Base-by-base conservation (phyloP, 2,329 filamentous ascomycete species). In the Rugonectria rugulosa region DNA sequence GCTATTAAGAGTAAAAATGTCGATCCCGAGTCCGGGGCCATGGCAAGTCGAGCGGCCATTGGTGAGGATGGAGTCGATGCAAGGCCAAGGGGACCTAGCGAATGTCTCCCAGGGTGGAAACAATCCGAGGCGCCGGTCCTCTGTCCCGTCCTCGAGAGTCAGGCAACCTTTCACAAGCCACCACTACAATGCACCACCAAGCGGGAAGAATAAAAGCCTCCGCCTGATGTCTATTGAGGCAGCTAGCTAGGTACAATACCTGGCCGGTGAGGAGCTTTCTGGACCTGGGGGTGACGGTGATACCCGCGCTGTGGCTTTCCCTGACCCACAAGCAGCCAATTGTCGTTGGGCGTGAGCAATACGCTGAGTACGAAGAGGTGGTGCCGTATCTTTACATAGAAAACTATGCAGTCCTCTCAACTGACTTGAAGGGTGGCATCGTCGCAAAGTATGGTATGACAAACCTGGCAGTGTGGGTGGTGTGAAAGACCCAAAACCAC, bases 11-110 rank as follows among this genome's bases (percentile, higher is more conserved):
- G 36, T 12, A 7, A 12, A 29, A 12, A 29, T 12, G 54, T 12
- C 40, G 44, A 53, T 62, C 42, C 56, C 15, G 32, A 54, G 37
- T 41, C 52, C 34, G 55, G 55, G 42, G 50, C 38, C 23, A 17
- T 36, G 45, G 21, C 43, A 32, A 21, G 32, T 21, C 21, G 10
- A 21, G 17, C 19, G 10, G 32, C 42, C 38, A 55, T 50, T 55
- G 52, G 52, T 21, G 44, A 23, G 31, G 37, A 48, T 43, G 51
- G 43, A 24, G 34, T 14, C 7, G 24, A 37, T 49, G 44, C 40
- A 55, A 41, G 45, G 24, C 24, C 45, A 17, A 34, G 45, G 52
- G 52, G 17, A 38, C 38, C 41, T 20, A 37, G 45, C 51, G 34
- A 34, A 21, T 43, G 44, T 45, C 32, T 43, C 29, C 19, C 31